These are phyloP conservation scores for Carex littledalei DNA, from an alignment of 176 grass and related monocot genomes.

Conservation along the genomic window DNA sequence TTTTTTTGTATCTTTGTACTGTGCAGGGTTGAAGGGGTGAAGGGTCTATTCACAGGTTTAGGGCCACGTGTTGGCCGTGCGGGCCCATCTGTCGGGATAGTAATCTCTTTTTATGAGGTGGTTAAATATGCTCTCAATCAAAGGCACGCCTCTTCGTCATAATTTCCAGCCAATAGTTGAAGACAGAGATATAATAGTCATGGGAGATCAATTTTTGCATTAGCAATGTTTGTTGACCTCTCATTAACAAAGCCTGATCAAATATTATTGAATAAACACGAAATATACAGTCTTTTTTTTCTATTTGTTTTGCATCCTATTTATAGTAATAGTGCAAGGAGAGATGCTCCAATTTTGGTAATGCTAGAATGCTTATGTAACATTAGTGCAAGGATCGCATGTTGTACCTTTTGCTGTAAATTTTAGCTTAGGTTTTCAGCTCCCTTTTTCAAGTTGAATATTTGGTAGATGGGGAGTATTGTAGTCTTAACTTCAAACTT, in stretches of 20 bases:
- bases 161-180: background rate
- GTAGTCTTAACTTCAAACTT: background rate
- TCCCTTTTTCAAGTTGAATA: background rate
- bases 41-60: slow-evolving; percentile 74
- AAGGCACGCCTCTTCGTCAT: slow-evolving; percentile 30
- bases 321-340: background rate
- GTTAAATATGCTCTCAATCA: slow-evolving; percentile 74
- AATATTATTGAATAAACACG: background rate
- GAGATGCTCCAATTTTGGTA: slow-evolving; percentile 6
- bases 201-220: background rate
- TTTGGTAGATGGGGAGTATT: background rate
- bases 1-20: slow-evolving; percentile 14
- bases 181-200: background rate
- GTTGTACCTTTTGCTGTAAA: background rate
- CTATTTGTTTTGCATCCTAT: background rate
- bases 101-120: slow-evolving; percentile 89
- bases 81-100: slow-evolving; percentile 91
- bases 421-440: background rate
- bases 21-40: slow-evolving; percentile 63
- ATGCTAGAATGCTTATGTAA: background rate
- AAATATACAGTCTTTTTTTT: background rate
- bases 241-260: slow-evolving; percentile 1
- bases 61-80: slow-evolving; percentile 82
- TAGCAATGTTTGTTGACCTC: background rate
- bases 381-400: background rate